Evolutionary conservation across 2,329 filamentous ascomycete species (phyloP), one percentile per base, ranked within the genome.

Genomic region (Neofusicoccum sp.): DNA sequence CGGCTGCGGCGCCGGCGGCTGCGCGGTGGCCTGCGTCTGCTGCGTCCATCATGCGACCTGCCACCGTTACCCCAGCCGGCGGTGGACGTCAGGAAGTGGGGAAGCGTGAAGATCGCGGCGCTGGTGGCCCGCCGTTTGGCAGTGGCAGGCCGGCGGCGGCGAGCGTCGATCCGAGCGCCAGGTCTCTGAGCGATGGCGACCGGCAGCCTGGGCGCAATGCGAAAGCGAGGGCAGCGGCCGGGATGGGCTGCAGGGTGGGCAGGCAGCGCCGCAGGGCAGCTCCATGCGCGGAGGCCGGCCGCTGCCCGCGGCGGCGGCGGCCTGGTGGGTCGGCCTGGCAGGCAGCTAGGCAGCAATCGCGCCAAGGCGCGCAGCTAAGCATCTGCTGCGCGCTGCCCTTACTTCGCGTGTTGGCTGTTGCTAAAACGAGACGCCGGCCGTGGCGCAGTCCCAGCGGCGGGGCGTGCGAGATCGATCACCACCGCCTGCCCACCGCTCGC

Each of bases 401-500:
- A 31, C 49, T 41, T 54, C 33, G 38, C 38, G 38, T 40, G 51
- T 56, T 56, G 49, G 49, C 38, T 56, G 51, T 56, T 60, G 34
- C 57, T 60, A 60, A 60, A 51, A 28, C 49, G 51, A 60, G 57
- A 49, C 51, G 51, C 36, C 57, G 26, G 57, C 57, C 44, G 57
- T 60, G 57, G 57, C 57, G 57, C 45, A 60, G 57, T 43, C 44
- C 44, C 8, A 28, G 20, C 47, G 12, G 47, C 47, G 47, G 47
- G 36, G 36, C 36, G 31, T 26, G 28, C 51, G 16, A 60, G 57
- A 60, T 60, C 44, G 45, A 60, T 60, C 57, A 51, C 45, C 47
- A 36, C 36, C 14, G 4, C 38, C 38, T 6, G 28, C 45, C 26
- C 47, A 36, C 47, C 33, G 7, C 33, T 7, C 33, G 33, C 33